Conservation (phyloP, 306 rosid genomes). For the Castanea mollissima region DNA sequence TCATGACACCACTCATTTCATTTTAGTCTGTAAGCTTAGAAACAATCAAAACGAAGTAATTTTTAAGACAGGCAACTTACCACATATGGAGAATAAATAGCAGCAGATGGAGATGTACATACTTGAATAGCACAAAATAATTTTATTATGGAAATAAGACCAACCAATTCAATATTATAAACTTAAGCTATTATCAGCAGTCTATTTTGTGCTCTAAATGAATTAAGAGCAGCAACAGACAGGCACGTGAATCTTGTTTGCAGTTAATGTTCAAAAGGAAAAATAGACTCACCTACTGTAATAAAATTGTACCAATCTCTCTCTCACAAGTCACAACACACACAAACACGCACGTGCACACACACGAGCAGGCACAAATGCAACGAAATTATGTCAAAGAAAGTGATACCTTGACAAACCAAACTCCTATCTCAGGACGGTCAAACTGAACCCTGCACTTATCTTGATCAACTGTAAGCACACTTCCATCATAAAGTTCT, state of each 20-base stretch:
- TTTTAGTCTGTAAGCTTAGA: not conserved
- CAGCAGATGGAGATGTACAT: not conserved
- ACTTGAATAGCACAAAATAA: not conserved
- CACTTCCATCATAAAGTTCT: constrained; percentile 88
- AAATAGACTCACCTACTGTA: not conserved
- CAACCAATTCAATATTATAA: not conserved
- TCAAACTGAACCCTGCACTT: constrained; percentile 90
- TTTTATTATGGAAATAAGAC: not conserved
- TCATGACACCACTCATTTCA: not conserved
- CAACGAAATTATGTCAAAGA: constrained; percentile 15
- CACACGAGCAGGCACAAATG: not conserved
- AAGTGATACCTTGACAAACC: constrained; percentile 69
- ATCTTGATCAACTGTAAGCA: constrained; percentile 86
- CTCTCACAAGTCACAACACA: not conserved
- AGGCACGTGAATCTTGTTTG: not conserved
- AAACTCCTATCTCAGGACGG: constrained; percentile 81
- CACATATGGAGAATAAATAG: not conserved
- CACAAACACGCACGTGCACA: not conserved
- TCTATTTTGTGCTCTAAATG: not conserved
- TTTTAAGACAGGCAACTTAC: not conserved
- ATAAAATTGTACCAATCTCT: not conserved
- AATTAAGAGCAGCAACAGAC: not conserved
- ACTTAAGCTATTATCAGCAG: not conserved
- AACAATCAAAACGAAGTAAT: not conserved
- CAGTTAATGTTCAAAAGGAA: not conserved